phyloP scores from a whole-genome alignment of 2,329 filamentous ascomycete genomes.

The Aspergillus sp. region DNA sequence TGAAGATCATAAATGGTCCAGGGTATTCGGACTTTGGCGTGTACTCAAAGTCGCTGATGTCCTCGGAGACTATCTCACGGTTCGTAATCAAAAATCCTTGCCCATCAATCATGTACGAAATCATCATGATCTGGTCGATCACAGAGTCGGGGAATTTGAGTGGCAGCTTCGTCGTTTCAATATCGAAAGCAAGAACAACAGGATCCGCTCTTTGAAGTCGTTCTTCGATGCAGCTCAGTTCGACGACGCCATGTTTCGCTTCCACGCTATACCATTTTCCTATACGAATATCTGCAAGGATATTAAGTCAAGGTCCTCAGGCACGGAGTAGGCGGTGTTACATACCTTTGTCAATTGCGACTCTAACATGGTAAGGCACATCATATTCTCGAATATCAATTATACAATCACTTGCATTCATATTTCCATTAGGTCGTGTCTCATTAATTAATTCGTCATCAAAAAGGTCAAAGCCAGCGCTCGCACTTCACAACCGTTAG shows the following conservation, averaged over 20 bases:
- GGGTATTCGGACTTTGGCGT: constrained; percentile 95
- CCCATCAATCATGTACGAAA: constrained; percentile 99
- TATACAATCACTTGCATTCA: constrained; percentile 93
- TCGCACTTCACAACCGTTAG: constrained; percentile 50
- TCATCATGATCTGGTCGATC: constrained; percentile 99
- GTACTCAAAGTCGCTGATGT: constrained; percentile 97
- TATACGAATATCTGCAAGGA: constrained; percentile 72
- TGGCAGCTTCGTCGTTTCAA: constrained; percentile 92
- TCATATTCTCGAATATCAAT: constrained; percentile 99
- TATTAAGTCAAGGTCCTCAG: constrained; percentile 19
- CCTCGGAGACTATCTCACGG: constrained; percentile 92
- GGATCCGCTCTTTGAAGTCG: constrained; percentile 86
- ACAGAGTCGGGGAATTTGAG: constrained; percentile 94
- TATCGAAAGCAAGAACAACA: constrained; percentile 98
- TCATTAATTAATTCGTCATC: constrained; percentile 81
- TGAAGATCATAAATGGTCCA: constrained; percentile 95
- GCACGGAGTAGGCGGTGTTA: constrained; percentile 1
- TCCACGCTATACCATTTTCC: constrained; percentile 97
- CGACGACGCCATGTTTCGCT: constrained; percentile 81
- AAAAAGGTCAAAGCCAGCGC: constrained; percentile 87
- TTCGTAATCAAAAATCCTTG: constrained; percentile 98
- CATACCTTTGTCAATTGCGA: constrained; percentile 86
- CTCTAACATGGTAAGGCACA: constrained; percentile 97
- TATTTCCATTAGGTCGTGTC: constrained; percentile 67
- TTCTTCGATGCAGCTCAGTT: constrained; percentile 78